Conservation (phyloP, 768 basidiomycete species). For the Coprinopsis strossmayeri region DNA sequence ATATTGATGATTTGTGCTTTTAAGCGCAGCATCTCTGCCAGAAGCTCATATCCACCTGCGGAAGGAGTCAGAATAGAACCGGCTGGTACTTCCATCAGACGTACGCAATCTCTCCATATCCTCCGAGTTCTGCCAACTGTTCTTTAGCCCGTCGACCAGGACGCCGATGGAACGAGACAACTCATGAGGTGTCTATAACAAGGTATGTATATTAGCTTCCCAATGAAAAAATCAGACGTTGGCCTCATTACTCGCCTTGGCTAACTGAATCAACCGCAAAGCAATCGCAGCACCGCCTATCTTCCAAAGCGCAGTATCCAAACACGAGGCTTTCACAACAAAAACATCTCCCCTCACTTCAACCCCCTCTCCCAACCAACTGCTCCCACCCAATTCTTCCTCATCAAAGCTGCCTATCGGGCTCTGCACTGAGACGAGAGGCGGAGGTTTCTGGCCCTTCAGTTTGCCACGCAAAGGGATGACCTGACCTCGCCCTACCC, state of each 20-base stretch:
- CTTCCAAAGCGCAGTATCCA: constrained; percentile 76
- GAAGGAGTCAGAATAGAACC: background rate
- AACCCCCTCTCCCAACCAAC: constrained; percentile 17
- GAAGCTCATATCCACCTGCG: constrained; percentile 81
- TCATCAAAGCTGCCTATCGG: background rate
- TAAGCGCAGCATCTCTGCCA: constrained; percentile 63
- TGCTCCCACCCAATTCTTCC: constrained; percentile 10
- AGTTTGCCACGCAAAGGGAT: constrained; percentile 14
- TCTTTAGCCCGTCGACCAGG: constrained; percentile 68
- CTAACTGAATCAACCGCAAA: constrained; percentile 69
- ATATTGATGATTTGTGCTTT: constrained; percentile 75
- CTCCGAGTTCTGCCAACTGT: constrained; percentile 91
- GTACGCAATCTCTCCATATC: constrained; percentile 87
- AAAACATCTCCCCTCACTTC: constrained; percentile 44
- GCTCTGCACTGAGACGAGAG: background rate
- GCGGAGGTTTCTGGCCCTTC: background rate
- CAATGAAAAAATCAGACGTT: background rate
- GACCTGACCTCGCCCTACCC: background rate
- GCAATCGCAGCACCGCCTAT: constrained; percentile 77
- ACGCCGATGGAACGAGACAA: constrained; percentile 67
- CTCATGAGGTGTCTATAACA: constrained; percentile 62
- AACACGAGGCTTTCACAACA: constrained; percentile 49
- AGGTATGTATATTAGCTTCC: background rate
- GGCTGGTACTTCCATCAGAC: constrained; percentile 19
- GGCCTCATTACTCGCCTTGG: constrained; percentile 43